These are phyloP conservation scores for Tuber borchii DNA, from an alignment of 495 filamentous ascomycete species.

Conservation along the genomic window DNA sequence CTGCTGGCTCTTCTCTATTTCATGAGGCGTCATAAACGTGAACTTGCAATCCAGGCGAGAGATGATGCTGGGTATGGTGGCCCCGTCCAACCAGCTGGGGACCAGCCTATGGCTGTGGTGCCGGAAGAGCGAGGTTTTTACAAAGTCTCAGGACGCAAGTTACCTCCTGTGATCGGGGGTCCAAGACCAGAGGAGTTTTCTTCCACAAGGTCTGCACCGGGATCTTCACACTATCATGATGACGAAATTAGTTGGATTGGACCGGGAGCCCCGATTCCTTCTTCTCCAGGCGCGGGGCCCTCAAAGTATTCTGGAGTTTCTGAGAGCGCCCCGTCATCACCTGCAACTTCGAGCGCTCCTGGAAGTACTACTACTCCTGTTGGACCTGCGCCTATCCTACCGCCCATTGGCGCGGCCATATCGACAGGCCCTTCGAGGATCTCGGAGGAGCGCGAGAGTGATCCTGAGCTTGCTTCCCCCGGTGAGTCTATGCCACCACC, in stretches of 20 bases:
- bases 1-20: conserved; percentile 34
- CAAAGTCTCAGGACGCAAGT: conserved; percentile 36
- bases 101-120: conserved; percentile 22
- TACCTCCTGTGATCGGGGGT: conserved; percentile 37
- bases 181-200: conserved; percentile 30
- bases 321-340: conserved; percentile 21
- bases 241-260: conserved; percentile 22
- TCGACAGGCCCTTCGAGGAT: conserved; percentile 1
- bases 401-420: background rate
- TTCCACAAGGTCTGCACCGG: conserved; percentile 27
- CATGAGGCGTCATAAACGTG: conserved; percentile 31
- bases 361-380: conserved; percentile 19
- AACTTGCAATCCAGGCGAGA: conserved; percentile 16
- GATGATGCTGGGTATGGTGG: conserved; percentile 42
- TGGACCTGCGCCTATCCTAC: conserved; percentile 13
- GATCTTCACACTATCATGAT: conserved; percentile 35
- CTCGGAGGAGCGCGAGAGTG: background rate
- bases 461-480: background rate
- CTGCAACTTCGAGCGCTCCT: conserved; percentile 24
- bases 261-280: conserved; percentile 21
- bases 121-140: conserved; percentile 35
- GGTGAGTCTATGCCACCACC: conserved; percentile 23
- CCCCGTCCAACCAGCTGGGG: conserved; percentile 17
- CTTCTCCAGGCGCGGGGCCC: conserved; percentile 33
- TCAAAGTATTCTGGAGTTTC: conserved; percentile 38